These are phyloP conservation scores for Boletus fagicola DNA, from an alignment of 768 basidiomycete genomes.

Conservation along the genomic window DNA sequence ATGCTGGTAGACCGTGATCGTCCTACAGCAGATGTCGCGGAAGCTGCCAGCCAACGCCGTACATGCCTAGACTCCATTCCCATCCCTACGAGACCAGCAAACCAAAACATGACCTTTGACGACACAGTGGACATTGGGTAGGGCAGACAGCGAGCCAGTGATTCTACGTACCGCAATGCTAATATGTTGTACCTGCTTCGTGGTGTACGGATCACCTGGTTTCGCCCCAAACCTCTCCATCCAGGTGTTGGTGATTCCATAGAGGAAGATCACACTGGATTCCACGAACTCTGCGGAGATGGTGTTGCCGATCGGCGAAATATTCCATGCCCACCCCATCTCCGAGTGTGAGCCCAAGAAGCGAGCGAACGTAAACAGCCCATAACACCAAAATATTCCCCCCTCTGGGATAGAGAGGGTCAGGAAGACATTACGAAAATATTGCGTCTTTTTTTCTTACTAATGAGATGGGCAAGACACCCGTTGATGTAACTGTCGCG, in stretches of 20 bases:
- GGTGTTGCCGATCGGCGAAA: conserved; percentile 47
- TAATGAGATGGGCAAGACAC: conserved; percentile 90
- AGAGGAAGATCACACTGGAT: conserved; percentile 78
- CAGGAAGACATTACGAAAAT: not conserved
- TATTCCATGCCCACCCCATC: conserved; percentile 95
- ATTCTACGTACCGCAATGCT: conserved; percentile 70
- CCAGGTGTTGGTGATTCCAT: conserved; percentile 92
- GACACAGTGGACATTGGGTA: not conserved
- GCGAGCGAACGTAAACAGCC: conserved; percentile 86
- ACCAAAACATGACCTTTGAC: conserved; percentile 85
- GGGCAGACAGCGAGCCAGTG: not conserved
- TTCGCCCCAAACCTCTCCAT: conserved; percentile 92
- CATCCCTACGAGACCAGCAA: conserved; percentile 87
- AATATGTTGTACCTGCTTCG: conserved; percentile 93
- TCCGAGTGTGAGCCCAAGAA: conserved; percentile 87
- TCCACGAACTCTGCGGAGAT: conserved; percentile 77
- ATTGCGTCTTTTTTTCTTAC: conserved; percentile 40
- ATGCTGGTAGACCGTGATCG: conserved; percentile 32
- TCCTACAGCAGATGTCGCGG: conserved; percentile 42
- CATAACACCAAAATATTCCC: conserved; percentile 90
- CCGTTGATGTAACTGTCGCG: conserved; percentile 74
- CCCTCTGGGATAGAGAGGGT: conserved; percentile 54
- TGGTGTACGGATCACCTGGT: conserved; percentile 79
- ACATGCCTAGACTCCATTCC: conserved; percentile 78
- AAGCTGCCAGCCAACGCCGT: conserved; percentile 69